These are phyloP conservation scores for Colletotrichum liriopes DNA, from an alignment of 2,329 filamentous ascomycete species.

Conservation along the genomic window DNA sequence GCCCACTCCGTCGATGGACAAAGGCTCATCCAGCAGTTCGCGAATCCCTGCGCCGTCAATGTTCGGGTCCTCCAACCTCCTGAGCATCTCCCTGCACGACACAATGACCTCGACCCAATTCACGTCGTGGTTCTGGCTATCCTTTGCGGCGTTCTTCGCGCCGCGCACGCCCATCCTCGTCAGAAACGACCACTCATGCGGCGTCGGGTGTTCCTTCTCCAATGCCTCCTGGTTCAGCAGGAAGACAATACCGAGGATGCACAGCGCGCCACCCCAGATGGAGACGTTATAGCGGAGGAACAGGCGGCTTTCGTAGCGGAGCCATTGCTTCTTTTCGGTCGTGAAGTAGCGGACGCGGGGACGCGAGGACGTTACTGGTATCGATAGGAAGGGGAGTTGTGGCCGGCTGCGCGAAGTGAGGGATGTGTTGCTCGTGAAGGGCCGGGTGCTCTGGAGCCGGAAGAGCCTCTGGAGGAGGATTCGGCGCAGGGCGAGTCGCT, in stretches of 20 bases:
- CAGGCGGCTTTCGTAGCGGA: constrained; percentile 79
- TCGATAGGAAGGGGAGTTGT: constrained; percentile 67
- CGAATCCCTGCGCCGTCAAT: constrained; percentile 78
- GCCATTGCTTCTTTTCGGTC: constrained; percentile 81
- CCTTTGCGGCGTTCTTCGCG: constrained; percentile 72
- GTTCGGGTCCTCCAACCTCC: constrained; percentile 77
- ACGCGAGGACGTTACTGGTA: constrained; percentile 60
- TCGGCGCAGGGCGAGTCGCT: constrained; percentile 56
- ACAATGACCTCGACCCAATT: constrained; percentile 80
- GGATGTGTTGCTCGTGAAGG: constrained; percentile 44
- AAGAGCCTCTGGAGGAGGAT: constrained; percentile 48
- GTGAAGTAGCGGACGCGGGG: constrained; percentile 80
- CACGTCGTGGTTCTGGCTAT: constrained; percentile 66
- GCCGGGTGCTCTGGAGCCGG: constrained; percentile 38
- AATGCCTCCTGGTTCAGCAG: constrained; percentile 81
- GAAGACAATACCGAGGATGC: constrained; percentile 73
- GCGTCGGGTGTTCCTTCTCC: constrained; percentile 84
- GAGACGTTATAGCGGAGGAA: constrained; percentile 78
- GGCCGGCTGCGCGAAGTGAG: constrained; percentile 55
- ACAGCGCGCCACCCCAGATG: constrained; percentile 75
- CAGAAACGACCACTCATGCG: constrained; percentile 83
- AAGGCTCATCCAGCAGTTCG: constrained; percentile 69
- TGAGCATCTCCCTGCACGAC: constrained; percentile 72
- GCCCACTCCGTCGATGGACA: constrained; percentile 69
- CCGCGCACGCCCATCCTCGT: constrained; percentile 79